Percentiles rank a stretch among this genome's conserved stretches.
Conservation (phyloP, 768 basidiomycete genomes). For the Pleurotus tuoliensis region DNA sequence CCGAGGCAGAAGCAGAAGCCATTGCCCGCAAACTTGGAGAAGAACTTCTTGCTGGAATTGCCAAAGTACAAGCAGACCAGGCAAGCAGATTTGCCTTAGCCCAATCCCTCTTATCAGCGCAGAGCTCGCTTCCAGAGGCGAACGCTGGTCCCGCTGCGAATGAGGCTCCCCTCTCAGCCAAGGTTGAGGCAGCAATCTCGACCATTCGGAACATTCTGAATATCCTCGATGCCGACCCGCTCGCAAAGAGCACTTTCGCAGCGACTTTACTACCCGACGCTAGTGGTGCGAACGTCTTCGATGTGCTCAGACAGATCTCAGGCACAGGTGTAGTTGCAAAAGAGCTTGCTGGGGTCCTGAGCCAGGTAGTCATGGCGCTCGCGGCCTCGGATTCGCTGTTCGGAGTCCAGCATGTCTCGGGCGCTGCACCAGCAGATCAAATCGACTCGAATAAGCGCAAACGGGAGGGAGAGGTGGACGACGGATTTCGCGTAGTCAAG, state of each 20-base stretch:
- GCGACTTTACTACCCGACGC: constrained; percentile 46
- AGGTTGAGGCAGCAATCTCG: constrained; percentile 54
- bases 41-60: constrained; percentile 75
- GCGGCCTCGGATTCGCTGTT: constrained; percentile 67
- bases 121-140: constrained; percentile 9
- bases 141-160: constrained; percentile 1
- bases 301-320: constrained; percentile 49
- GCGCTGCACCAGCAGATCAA: constrained; percentile 53
- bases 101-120: constrained; percentile 1
- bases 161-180: constrained; percentile 26
- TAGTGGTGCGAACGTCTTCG: constrained; percentile 48
- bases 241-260: constrained; percentile 51
- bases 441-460: constrained; percentile 76
- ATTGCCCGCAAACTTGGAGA: constrained; percentile 73
- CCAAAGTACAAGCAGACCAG: constrained; percentile 49
- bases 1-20: constrained; percentile 69
- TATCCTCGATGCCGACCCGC: constrained; percentile 51
- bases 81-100: constrained; percentile 16
- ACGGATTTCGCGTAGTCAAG: constrained; percentile 34
- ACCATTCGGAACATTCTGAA: constrained; percentile 65
- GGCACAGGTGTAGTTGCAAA: constrained; percentile 45
- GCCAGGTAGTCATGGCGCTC: constrained; percentile 58
- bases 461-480: constrained; percentile 47
- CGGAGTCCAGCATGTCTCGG: constrained; percentile 49
- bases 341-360: constrained; percentile 50